Percentiles rank a stretch among this genome's conserved stretches.
Evolutionary conservation across 139 green algal genomes (phyloP).

Genomic region (Pleodorina starrii): DNA sequence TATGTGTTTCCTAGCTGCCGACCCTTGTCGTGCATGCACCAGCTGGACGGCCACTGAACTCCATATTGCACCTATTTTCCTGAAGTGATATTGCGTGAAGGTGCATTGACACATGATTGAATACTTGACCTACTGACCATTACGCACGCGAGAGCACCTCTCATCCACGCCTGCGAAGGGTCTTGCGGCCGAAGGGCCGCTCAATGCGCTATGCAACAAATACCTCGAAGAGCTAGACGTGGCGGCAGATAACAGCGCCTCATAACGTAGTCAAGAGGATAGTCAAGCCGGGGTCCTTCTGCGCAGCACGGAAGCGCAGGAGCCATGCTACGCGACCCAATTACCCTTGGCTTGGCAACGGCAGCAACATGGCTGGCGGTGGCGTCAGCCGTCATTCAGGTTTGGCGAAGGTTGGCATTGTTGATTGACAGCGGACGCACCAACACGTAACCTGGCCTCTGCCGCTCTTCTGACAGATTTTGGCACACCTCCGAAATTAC

Average conservation of each 20-base stretch:
- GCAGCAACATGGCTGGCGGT: conserved; percentile 38
- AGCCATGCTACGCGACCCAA: conserved; percentile 47
- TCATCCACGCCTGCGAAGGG: not conserved
- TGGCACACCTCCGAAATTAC: conserved; percentile 92
- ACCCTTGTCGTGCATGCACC: too few species aligned
- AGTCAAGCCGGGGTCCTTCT: too few species aligned
- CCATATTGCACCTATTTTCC: too few species aligned
- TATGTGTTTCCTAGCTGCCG: too few species aligned
- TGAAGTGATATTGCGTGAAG: too few species aligned
- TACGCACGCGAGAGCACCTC: too few species aligned
- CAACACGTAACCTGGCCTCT: not conserved
- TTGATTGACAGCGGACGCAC: not conserved
- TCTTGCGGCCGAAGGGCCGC: conserved; percentile 16
- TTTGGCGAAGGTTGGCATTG: not conserved
- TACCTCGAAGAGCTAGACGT: too few species aligned
- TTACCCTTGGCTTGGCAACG: conserved; percentile 32
- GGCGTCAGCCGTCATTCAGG: conserved; percentile 48
- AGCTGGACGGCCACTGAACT: too few species aligned
- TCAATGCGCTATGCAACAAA: not conserved
- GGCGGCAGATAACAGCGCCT: too few species aligned
- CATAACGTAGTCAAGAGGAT: not conserved
- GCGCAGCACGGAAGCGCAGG: not conserved
- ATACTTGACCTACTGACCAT: too few species aligned
- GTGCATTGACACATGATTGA: too few species aligned
- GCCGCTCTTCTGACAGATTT: conserved; percentile 88